Evolutionary conservation across 108 stramenopile species (phyloP), one percentile per base, ranked within the genome.

Genomic region (Pseudonitzschia multistriata): DNA sequence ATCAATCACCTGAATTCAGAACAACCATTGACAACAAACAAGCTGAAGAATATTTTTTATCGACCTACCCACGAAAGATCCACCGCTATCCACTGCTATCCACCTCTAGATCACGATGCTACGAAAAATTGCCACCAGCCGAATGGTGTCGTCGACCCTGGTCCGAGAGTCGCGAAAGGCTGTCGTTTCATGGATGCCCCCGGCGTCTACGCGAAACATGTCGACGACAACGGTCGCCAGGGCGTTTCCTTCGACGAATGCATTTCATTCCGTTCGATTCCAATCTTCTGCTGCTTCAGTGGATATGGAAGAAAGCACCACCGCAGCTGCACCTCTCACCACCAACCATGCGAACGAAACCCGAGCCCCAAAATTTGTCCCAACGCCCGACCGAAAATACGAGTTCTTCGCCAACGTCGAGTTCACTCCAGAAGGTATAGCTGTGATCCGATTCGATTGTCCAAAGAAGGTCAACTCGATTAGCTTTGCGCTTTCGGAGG

Each of bases 381-480:
- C 91, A 3, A 78, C 88, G 19, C 68, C 88, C 8, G 83, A 79
- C 17, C 83, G 93, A 36, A 86, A 94, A 62, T 94, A 94, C 70
- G 79, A 90, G 81, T 88, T 79, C 80, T 94, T 94, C 69, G 73
- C 77, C 56, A 89, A 91, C 63, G 89, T 94, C 17, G 88, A 92
- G 70, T 50, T 96, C 25, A 96, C 88, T 4, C 73, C 78, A 42
- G 59, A 84, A 8, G 96, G 93, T 42, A 92, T 97, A 8, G 95
- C 95, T 36, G 67, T 97, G 21, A 72, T 98, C 67, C 87, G 91
- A 22, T 93, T 99, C 71, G 97, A 99, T 71, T 89, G 91, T 22
- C 94, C 95, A 30, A 90, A 92, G 60, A 87, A 86, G 45, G 95
- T 98, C 81, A 99, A 99, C 79, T 93, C 96, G 0, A 87, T 99